These are phyloP conservation scores for Anaeromyces robustus DNA, from an alignment of 192 early-diverging fungal genomes.

Conservation along the genomic window DNA sequence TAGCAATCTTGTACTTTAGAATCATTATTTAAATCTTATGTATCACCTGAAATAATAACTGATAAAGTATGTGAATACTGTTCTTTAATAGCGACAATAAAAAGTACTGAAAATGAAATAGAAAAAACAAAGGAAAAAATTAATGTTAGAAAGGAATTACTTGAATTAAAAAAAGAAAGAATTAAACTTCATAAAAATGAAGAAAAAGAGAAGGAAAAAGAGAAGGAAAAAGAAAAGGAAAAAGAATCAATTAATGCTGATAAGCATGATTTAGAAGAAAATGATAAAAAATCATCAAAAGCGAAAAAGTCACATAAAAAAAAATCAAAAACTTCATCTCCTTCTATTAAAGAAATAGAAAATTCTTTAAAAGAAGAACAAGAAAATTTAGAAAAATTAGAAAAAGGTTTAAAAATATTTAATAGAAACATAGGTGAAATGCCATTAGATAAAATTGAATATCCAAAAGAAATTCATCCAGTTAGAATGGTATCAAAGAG, in stretches of 20 bases:
- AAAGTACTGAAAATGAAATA: conserved; percentile 13
- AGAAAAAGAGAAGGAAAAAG: no score
- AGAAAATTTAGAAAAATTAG: neutral
- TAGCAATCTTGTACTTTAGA: conserved; percentile 38
- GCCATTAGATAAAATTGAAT: neutral
- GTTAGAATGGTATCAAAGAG: neutral
- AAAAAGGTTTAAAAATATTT: neutral
- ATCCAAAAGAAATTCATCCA: neutral
- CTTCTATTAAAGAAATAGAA: neutral
- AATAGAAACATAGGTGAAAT: neutral
- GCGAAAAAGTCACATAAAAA: neutral
- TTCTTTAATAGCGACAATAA: conserved; percentile 27
- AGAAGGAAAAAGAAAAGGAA: neutral
- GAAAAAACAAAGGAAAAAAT: conserved; percentile 13
- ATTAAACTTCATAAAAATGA: neutral
- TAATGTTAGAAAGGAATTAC: neutral
- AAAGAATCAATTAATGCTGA: neutral
- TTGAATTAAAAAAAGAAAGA: neutral
- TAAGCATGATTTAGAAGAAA: neutral
- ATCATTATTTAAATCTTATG: conserved; percentile 43
- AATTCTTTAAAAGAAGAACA: neutral
- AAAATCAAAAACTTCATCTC: neutral
- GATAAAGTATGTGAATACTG: conserved; percentile 56
- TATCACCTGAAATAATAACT: conserved; percentile 40
- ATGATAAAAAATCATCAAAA: neutral